Evolutionary conservation across 1,139 yeast species (phyloP), one percentile per base, ranked within the genome.

Genomic region (Hemisphaericaspora xylanilytica): DNA sequence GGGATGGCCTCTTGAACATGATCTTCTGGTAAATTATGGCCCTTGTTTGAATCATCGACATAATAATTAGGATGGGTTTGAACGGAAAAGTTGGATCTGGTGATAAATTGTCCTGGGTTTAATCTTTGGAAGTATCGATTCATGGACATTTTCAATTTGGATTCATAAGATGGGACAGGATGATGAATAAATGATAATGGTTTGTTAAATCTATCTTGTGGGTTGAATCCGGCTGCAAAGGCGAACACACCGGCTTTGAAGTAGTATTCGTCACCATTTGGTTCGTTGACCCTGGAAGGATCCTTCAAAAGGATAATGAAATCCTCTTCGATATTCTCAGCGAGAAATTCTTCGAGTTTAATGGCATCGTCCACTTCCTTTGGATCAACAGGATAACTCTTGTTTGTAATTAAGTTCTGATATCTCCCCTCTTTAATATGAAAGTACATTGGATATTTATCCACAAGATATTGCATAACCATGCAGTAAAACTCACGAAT

Each of bases 171-270:
- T 0, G 88, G 88, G 18, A 82, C 81, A 0, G 87, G 87, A 12
- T 62, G 71, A 49, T 82, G 88, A 32, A 81, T 72, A 24, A 56
- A 55, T 0, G 82, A 69, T 38, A 80, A 54, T 2, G 83, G 83
- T 35, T 58, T 66, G 44, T 78, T 68, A 51, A 82, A 70, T 42
- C 83, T 72, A 28, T 65, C 70, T 6, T 56, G 52, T 2, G 90
- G 92, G 47, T 81, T 75, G 56, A 85, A 85, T 0, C 92, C 94
- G 3, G 85, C 81, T 0, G 94, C 89, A 61, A 82, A 84, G 3
- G 80, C 80, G 53, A 82, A 75, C 0, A 78, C 65, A 0, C 86
- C 87, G 0, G 78, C 85, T 44, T 83, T 73, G 52, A 82, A 69
- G 41, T 70, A 70, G 56, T 82, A 84, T 56, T 84, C 86, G 11